A percentile compares a stretch with the other conserved stretches of the same genome.
phyloP scores from a whole-genome alignment of 2,329 filamentous ascomycete species.

The Fusarium anthophilum region DNA sequence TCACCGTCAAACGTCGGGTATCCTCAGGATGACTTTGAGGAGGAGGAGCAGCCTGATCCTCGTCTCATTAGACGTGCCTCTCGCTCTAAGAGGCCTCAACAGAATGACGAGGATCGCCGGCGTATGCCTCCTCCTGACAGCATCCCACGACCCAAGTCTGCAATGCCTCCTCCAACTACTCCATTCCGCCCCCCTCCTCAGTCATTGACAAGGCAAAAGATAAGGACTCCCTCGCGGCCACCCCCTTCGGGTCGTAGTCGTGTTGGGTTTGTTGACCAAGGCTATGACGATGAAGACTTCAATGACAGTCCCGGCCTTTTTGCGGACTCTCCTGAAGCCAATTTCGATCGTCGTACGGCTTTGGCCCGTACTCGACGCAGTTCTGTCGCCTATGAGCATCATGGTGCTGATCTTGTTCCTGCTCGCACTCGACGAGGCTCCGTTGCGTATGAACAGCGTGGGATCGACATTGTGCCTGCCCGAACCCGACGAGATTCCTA shows the following conservation, averaged over 20 bases:
- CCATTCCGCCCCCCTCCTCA: slow-evolving; percentile 45
- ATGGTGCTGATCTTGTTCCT: slow-evolving; percentile 52
- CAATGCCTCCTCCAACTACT: slow-evolving; percentile 41
- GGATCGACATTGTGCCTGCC: slow-evolving; percentile 49
- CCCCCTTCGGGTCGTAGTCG: slow-evolving; percentile 43
- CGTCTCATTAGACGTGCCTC: slow-evolving; percentile 55
- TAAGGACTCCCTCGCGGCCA: slow-evolving; percentile 47
- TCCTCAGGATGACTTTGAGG: slow-evolving; percentile 53
- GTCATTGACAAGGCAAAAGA: slow-evolving; percentile 41
- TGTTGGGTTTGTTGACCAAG: slow-evolving; percentile 46
- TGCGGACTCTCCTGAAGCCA: slow-evolving; percentile 50
- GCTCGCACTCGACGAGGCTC: slow-evolving; percentile 49
- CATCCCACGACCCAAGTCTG: slow-evolving; percentile 50
- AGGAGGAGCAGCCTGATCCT: slow-evolving; percentile 51
- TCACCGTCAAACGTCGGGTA: slow-evolving; percentile 46
- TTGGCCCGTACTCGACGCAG: slow-evolving; percentile 48
- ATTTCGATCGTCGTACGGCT: slow-evolving; percentile 47
- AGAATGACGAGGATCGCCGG: slow-evolving; percentile 54
- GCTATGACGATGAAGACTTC: slow-evolving; percentile 53
- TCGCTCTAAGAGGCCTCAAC: slow-evolving; percentile 48
- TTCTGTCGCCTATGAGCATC: slow-evolving; percentile 50
- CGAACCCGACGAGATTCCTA: slow-evolving; percentile 53
- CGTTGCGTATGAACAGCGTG: slow-evolving; percentile 50
- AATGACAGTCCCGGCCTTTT: slow-evolving; percentile 50
- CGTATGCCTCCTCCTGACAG: slow-evolving; percentile 60